Percentiles rank a stretch among this genome's conserved stretches.
These are phyloP conservation scores for Xerocomellus chrysenteron DNA, from an alignment of 768 basidiomycete species.

Conservation along the genomic window DNA sequence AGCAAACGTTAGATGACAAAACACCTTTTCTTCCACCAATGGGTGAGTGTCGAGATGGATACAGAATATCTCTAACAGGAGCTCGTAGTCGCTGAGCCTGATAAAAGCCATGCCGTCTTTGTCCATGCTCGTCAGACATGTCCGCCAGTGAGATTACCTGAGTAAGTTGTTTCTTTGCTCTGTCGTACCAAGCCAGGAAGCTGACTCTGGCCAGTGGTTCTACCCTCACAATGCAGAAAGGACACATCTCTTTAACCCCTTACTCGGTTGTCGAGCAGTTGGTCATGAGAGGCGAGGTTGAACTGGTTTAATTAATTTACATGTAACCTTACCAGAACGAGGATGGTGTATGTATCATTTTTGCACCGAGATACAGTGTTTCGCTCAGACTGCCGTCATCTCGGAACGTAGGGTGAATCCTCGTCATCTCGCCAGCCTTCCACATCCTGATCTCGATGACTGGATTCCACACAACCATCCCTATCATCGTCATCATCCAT, in stretches of 20 bases:
- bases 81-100: slow-evolving; percentile 69
- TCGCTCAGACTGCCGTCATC: slow-evolving; percentile 18
- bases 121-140: slow-evolving; percentile 74
- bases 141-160: slow-evolving; percentile 63
- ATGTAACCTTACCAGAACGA: slow-evolving; percentile 15
- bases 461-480: slow-evolving; percentile 38
- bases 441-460: slow-evolving; percentile 43
- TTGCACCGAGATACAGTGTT: slow-evolving; percentile 6
- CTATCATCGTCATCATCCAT: slow-evolving; percentile 45
- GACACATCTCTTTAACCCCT: slow-evolving; percentile 77
- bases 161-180: slow-evolving; percentile 44
- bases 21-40: slow-evolving; percentile 71
- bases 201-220: slow-evolving; percentile 52
- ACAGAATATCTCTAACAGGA: slow-evolving; percentile 4
- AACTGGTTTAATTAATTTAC: slow-evolving; percentile 57
- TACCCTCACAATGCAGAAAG: slow-evolving; percentile 70
- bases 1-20: slow-evolving; percentile 75
- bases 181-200: not conserved
- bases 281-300: slow-evolving; percentile 67
- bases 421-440: slow-evolving; percentile 39
- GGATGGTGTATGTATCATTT: slow-evolving; percentile 12
- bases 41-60: slow-evolving; percentile 44
- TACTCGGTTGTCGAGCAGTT: slow-evolving; percentile 77
- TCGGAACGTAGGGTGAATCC: slow-evolving; percentile 45
- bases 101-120: slow-evolving; percentile 75